Conservation (phyloP, 1,284 basidiomycete species). For the Xerocomus nothofagi region DNA sequence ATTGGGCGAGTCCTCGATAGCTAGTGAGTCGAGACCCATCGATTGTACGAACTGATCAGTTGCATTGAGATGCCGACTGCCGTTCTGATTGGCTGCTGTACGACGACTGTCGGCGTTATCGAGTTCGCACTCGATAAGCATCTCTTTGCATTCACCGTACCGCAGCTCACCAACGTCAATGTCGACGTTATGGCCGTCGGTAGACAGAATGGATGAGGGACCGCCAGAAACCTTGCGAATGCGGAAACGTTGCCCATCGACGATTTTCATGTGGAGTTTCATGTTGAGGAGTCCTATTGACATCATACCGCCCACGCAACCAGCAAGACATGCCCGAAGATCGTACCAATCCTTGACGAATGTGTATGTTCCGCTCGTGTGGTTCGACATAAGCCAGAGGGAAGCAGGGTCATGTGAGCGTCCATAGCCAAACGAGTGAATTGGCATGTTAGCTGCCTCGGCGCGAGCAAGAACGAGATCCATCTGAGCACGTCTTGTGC, state of each 20-base stretch:
- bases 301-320: conserved; percentile 93
- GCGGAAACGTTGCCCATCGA: conserved; percentile 80
- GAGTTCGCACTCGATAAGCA: conserved; percentile 91
- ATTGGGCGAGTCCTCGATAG: conserved; percentile 68
- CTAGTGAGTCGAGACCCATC: conserved; percentile 73
- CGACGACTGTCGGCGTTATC: conserved; percentile 67
- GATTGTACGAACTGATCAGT: conserved; percentile 80
- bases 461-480: conserved; percentile 94
- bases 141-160: conserved; percentile 91
- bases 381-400: conserved; percentile 98
- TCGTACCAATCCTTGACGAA: conserved; percentile 97
- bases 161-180: conserved; percentile 92
- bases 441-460: conserved; percentile 93
- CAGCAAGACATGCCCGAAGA: conserved; percentile 84
- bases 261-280: conserved; percentile 89
- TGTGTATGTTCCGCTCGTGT: conserved; percentile 96
- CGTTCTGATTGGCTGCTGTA: conserved; percentile 18
- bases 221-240: conserved; percentile 91
- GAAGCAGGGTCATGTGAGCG: conserved; percentile 95
- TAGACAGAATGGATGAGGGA: conserved; percentile 77
- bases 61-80: conserved; percentile 54
- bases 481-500: conserved; percentile 96
- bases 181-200: conserved; percentile 90
- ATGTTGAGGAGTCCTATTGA: conserved; percentile 86
- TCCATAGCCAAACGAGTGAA: conserved; percentile 96